Conservation (phyloP, 495 filamentous ascomycete genomes). For the Podospora comata region DNA sequence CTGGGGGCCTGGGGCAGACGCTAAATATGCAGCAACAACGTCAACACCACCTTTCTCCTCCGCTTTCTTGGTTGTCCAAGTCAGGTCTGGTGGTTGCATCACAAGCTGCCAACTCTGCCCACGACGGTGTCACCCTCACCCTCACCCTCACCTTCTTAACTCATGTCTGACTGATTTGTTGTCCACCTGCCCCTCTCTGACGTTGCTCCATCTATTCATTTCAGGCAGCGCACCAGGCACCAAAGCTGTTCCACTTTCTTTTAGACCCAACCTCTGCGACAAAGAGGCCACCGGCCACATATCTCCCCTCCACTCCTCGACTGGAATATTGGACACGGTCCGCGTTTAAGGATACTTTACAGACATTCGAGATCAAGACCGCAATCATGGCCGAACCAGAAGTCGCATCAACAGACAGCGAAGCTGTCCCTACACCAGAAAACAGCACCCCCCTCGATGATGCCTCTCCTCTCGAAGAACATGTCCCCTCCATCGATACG, state of each 20-base stretch:
- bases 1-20: constrained; percentile 9
- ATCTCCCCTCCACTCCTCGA: background rate
- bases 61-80: constrained; percentile 12
- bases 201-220: background rate
- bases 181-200: background rate
- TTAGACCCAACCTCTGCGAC: background rate
- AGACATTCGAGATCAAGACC: background rate
- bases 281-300: background rate
- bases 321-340: background rate
- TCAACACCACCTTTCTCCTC: constrained; percentile 15
- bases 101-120: constrained; percentile 11
- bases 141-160: background rate
- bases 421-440: constrained; percentile 43
- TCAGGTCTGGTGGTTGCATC: constrained; percentile 15
- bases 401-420: constrained; percentile 43
- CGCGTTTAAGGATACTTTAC: background rate
- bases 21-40: constrained; percentile 18
- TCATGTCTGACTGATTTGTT: constrained; percentile 4
- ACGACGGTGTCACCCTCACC: background rate
- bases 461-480: constrained; percentile 39
- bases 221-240: background rate
- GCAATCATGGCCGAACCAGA: constrained; percentile 48
- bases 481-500: constrained; percentile 36
- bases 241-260: background rate
- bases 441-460: constrained; percentile 38